phyloP scores from a whole-genome alignment of 2,329 filamentous ascomycete species.

The Metarhizium rileyi region DNA sequence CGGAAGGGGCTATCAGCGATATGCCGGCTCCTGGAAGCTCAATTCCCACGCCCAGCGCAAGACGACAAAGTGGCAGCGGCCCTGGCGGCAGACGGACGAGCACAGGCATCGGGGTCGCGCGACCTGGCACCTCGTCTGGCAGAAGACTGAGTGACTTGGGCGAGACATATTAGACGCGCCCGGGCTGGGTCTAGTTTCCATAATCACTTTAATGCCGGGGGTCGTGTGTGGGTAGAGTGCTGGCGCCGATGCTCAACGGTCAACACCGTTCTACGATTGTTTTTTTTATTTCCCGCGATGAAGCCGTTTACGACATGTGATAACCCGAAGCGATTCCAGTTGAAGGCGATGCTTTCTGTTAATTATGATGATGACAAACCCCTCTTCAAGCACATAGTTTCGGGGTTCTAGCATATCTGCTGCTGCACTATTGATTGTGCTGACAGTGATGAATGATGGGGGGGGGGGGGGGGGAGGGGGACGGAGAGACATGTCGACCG shows the following conservation, averaged over 20 bases:
- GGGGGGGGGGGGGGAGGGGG: no score
- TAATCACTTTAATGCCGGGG: not conserved
- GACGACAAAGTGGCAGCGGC: constrained; percentile 35
- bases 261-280: constrained; percentile 4
- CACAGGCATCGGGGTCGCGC: constrained; percentile 23
- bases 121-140: constrained; percentile 23
- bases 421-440: not conserved
- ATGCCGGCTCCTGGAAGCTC: constrained; percentile 33
- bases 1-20: constrained; percentile 27
- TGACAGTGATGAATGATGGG: not conserved
- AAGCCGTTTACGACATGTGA: constrained; percentile 7
- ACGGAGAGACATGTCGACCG: not conserved
- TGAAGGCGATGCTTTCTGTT: constrained; percentile 2
- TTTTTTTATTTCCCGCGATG: constrained; percentile 5
- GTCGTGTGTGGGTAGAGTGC: constrained; percentile 4
- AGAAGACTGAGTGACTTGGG: constrained; percentile 40
- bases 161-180: constrained; percentile 38
- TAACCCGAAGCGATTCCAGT: constrained; percentile 2
- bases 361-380: constrained; percentile 7
- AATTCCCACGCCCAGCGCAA: constrained; percentile 35
- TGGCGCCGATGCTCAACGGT: constrained; percentile 5
- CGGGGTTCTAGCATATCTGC: constrained; percentile 1
- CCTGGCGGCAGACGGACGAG: constrained; percentile 33
- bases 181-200: not conserved
- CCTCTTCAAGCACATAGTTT: constrained; percentile 4